Conservation (phyloP, 768 basidiomycete species). For the Termitomyces bulborhizus region DNA sequence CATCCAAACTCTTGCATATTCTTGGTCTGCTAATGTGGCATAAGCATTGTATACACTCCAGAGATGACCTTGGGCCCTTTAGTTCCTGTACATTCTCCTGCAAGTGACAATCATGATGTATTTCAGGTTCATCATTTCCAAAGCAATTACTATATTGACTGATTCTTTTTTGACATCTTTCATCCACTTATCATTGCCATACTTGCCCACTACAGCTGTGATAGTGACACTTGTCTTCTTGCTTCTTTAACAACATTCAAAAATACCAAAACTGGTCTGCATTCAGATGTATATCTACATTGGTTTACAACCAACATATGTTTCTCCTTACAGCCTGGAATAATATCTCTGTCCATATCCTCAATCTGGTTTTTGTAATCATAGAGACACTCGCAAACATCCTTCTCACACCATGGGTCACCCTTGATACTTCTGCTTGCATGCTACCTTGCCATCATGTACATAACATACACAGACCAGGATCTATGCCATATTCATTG, state of each 20-base stretch:
- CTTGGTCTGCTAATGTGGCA: conserved; percentile 3
- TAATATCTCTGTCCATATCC: conserved; percentile 53
- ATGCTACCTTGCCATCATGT: conserved; percentile 60
- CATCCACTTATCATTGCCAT: too few relatives aligned
- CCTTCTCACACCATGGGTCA: conserved; percentile 46
- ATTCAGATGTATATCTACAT: too few relatives aligned
- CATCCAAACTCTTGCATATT: conserved; percentile 45
- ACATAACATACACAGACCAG: conserved; percentile 55
- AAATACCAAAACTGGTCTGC: conserved; percentile 32
- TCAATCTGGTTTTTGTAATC: conserved; percentile 53
- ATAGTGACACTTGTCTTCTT: too few relatives aligned
- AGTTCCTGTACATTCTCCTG: too few relatives aligned
- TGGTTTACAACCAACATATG: not conserved
- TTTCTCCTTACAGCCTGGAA: conserved; percentile 38
- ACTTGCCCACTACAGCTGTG: too few relatives aligned
- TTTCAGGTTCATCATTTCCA: too few relatives aligned
- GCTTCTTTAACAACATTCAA: conserved; percentile 36
- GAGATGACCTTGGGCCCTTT: too few relatives aligned
- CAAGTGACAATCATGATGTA: too few relatives aligned
- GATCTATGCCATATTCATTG: conserved; percentile 55
- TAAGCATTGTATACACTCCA: conserved; percentile 31
- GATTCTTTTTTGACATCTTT: too few relatives aligned
- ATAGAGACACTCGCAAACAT: conserved; percentile 55
- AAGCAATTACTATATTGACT: too few relatives aligned
- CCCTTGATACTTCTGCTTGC: conserved; percentile 47